Percentiles rank a stretch among this genome's conserved stretches.
Evolutionary conservation across 495 filamentous ascomycete species (phyloP).

Genomic region (Daldinia decipiens): DNA sequence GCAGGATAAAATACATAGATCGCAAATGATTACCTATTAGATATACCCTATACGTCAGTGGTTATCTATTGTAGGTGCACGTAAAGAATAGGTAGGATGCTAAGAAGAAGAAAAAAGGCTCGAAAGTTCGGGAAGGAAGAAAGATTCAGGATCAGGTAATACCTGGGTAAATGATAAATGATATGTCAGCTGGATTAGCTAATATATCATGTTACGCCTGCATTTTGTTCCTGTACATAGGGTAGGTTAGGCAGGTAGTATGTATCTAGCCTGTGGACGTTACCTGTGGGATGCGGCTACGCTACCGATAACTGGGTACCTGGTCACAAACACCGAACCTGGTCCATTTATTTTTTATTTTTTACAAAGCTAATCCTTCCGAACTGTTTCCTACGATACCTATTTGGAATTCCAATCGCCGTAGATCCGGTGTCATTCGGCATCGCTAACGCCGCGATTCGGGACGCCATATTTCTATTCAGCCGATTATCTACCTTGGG

Average conservation of each 20-base stretch:
- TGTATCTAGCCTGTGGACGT: not conserved
- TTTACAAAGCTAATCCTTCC: not conserved
- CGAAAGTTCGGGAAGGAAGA: conserved; percentile 30
- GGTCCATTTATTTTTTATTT: not conserved
- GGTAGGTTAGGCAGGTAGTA: not conserved
- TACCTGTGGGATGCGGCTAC: not conserved
- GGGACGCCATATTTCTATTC: conserved; percentile 18
- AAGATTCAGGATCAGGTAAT: not conserved
- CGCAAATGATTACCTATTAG: conserved; percentile 41
- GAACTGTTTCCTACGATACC: conserved; percentile 4
- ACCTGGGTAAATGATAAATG: conserved; percentile 25
- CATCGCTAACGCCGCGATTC: conserved; percentile 36
- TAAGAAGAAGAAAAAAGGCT: not conserved
- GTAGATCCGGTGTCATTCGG: conserved; percentile 36
- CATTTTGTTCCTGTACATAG: not conserved
- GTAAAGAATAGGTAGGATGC: conserved; percentile 21
- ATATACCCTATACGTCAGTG: conserved; percentile 13
- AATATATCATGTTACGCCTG: not conserved
- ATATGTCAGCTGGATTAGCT: conserved; percentile 21
- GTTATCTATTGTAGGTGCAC: conserved; percentile 5
- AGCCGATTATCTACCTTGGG: conserved; percentile 10
- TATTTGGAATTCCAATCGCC: conserved; percentile 22
- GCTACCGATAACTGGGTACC: not conserved
- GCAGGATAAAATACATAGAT: conserved; percentile 27
- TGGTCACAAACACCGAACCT: conserved; percentile 33